Evolutionary conservation across 768 basidiomycete species (phyloP).

Genomic region (Rhizopogon roseolus): DNA sequence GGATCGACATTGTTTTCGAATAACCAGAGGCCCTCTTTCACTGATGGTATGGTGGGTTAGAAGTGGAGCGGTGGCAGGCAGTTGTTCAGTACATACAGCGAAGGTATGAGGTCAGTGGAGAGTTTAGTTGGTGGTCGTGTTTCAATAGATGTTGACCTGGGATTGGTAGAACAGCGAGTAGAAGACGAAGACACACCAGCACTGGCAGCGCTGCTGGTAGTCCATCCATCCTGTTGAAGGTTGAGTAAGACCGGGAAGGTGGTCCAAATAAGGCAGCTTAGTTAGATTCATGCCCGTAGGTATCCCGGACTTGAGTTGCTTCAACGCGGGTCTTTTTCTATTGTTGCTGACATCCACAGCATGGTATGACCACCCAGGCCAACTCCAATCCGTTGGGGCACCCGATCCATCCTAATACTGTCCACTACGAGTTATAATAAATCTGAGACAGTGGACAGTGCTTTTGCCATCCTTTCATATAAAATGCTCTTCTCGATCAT

Average conservation of each 20-base stretch:
- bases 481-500: background rate
- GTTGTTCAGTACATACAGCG: slow-evolving; percentile 49
- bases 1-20: slow-evolving; percentile 76
- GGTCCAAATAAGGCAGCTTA: no score
- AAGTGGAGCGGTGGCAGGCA: background rate
- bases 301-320: no score
- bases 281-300: no score
- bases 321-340: background rate
- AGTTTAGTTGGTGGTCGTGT: slow-evolving; percentile 73
- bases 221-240: background rate
- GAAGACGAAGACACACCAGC: slow-evolving; percentile 44
- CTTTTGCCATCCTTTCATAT: slow-evolving; percentile 4
- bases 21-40: slow-evolving; percentile 87
- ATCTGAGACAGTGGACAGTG: no score
- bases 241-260: no score
- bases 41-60: slow-evolving; percentile 36
- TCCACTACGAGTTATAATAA: no score
- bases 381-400: background rate
- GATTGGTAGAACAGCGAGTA: slow-evolving; percentile 48
- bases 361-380: background rate
- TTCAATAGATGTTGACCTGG: slow-evolving; percentile 41
- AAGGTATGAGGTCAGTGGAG: slow-evolving; percentile 75
- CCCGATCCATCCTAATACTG: background rate
- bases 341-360: background rate
- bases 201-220: slow-evolving; percentile 27